Evolutionary conservation across 2,329 filamentous ascomycete species (phyloP).

Genomic region (Cercospora zeae-maydis): DNA sequence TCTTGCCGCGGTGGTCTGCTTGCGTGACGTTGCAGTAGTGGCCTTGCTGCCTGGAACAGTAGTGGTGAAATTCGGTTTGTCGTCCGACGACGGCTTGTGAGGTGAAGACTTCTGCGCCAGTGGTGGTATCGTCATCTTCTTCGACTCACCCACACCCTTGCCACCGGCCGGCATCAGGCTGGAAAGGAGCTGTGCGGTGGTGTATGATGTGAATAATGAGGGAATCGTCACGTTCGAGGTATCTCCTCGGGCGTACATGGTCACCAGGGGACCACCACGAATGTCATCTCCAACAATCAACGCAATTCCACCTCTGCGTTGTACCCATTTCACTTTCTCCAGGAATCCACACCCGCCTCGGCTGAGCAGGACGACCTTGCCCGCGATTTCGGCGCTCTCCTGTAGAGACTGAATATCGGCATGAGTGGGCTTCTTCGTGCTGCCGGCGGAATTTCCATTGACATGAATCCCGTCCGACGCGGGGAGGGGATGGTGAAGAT

Average conservation of each 20-base stretch:
- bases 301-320: conserved; percentile 81
- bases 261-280: conserved; percentile 81
- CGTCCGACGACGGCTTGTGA: conserved; percentile 14
- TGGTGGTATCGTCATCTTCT: conserved; percentile 46
- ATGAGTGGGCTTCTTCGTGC: conserved; percentile 50
- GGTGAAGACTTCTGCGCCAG: conserved; percentile 20
- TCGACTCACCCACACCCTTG: conserved; percentile 43
- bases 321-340: conserved; percentile 96
- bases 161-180: conserved; percentile 71
- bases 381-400: conserved; percentile 85
- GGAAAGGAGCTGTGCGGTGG: conserved; percentile 87
- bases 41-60: conserved; percentile 23
- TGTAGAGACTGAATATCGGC: conserved; percentile 90
- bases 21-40: conserved; percentile 17
- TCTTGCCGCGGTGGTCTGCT: conserved; percentile 15
- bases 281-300: conserved; percentile 93
- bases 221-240: conserved; percentile 94
- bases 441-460: conserved; percentile 35
- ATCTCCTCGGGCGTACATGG: conserved; percentile 97
- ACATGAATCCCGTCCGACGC: conserved; percentile 41
- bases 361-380: conserved; percentile 87
- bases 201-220: conserved; percentile 89
- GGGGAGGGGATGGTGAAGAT: conserved; percentile 62
- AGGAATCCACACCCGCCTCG: conserved; percentile 93
- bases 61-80: conserved; percentile 32